phyloP scores from a whole-genome alignment of 2,329 filamentous ascomycete genomes.

The Fusarium chuoi region DNA sequence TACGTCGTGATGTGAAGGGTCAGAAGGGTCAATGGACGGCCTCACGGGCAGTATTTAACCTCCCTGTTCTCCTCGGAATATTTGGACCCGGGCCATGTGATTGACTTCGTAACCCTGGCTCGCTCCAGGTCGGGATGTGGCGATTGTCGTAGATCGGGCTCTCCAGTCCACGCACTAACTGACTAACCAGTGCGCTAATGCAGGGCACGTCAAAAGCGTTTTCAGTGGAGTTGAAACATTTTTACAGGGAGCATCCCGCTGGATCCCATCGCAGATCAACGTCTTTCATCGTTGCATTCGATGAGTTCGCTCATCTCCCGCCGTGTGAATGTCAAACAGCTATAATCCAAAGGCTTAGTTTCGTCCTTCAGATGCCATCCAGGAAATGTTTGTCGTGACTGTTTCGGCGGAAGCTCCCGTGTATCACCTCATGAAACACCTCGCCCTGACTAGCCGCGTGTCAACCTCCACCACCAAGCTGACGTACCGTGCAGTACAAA shows the following conservation, averaged over 20 bases:
- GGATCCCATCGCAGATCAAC: neutral
- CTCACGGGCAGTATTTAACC: neutral
- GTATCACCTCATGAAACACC: neutral
- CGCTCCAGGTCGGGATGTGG: slow-evolving; percentile 1
- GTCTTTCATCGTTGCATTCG: neutral
- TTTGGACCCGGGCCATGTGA: neutral
- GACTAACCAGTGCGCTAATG: slow-evolving; percentile 6
- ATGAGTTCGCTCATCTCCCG: neutral
- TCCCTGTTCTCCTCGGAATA: neutral
- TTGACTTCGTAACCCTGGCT: neutral
- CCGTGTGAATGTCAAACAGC: too few relatives aligned
- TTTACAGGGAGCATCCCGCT: neutral
- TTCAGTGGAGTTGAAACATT: slow-evolving; percentile 26
- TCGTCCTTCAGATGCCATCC: fast-evolving
- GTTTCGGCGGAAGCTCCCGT: neutral
- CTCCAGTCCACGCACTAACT: neutral
- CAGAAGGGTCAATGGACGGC: fast-evolving
- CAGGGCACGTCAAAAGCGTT: neutral
- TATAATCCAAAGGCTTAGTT: fast-evolving
- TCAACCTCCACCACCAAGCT: slow-evolving; percentile 23
- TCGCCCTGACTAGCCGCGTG: slow-evolving; percentile 14
- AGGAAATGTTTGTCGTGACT: neutral
- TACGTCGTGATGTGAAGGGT: too few relatives aligned
- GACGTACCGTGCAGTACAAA: slow-evolving; percentile 24
- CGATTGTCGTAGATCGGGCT: neutral